Evolutionary conservation across 2,329 filamentous ascomycete genomes (phyloP), one percentile per base, ranked within the genome.

Genomic region (Penicillium sp.): DNA sequence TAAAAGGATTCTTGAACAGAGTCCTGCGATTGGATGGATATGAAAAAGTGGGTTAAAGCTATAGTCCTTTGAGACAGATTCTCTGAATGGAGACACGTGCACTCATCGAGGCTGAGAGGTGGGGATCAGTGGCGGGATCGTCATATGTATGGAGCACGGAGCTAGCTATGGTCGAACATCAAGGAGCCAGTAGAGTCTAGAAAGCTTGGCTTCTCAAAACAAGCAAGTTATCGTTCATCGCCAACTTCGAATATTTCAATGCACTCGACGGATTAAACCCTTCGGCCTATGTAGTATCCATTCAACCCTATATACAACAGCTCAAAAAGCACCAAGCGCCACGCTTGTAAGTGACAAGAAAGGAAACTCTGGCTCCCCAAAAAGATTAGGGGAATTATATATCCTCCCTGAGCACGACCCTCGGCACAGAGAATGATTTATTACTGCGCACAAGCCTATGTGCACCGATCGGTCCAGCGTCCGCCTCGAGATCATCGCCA

Each of bases 51-150:
- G 9, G 16, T 38, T 10, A 3, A 36, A 6, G 34, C 34, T 21
- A 52, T 49, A 26, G 5, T 57, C 55, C 49, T 45, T 49, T 51
- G 51, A 59, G 36, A 33, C 29, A 54, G 2, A 47, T 51, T 55
- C 54, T 54, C 49, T 49, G 42, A 15, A n/a, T 18, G n/a, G 16
- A 29, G 10, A 36, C 15, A 44, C 10, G 26, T 29, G 28, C 10
- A 5, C 26, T 21, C 3, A 28, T 28, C 26, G 26, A 28, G 26
- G 1, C 26, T 28, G 18, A 3, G 9, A 28, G 9, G 26, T 28
- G 26, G 26, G 26, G 26, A 21, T 28, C 9, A 9, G 26, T 28
- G 26, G 26, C 26, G 26, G 26, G 6, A 28, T 28, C 26, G 9
- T 28, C 26, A 28, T 28, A 28, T 28, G 6, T 9, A 28, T 28